Evolutionary conservation across 768 basidiomycete genomes (phyloP).

Genomic region (Rubroboletus satanas): DNA sequence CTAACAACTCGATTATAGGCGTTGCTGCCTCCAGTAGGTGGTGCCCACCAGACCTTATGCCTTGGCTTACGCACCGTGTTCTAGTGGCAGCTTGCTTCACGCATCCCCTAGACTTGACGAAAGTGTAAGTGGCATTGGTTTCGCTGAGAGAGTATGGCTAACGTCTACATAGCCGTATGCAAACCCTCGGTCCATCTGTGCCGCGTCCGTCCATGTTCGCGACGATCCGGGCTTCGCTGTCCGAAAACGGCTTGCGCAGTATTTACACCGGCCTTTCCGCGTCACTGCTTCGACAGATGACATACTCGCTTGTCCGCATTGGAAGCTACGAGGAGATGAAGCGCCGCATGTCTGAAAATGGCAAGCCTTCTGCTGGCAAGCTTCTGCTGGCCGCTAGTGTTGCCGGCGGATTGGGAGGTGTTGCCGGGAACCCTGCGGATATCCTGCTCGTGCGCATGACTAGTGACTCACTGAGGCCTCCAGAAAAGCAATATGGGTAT

Average conservation of each 20-base stretch:
- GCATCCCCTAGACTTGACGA: constrained; percentile 81
- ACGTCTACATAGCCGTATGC: constrained; percentile 61
- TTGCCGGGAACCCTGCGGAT: constrained; percentile 81
- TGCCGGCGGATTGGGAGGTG: constrained; percentile 77
- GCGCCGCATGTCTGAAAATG: constrained; percentile 44
- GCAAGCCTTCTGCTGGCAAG: constrained; percentile 49
- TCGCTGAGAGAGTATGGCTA: not conserved
- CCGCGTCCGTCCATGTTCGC: constrained; percentile 61
- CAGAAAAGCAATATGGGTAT: constrained; percentile 73
- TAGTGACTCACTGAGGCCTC: constrained; percentile 73
- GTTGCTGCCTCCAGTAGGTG: constrained; percentile 60
- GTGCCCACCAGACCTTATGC: not conserved
- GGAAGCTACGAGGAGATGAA: constrained; percentile 82
- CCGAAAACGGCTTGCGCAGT: constrained; percentile 65
- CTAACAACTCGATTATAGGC: constrained; percentile 36
- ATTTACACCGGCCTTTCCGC: constrained; percentile 81
- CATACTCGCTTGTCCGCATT: constrained; percentile 82
- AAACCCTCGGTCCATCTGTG: constrained; percentile 55
- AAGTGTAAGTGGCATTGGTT: constrained; percentile 54
- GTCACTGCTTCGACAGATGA: constrained; percentile 85
- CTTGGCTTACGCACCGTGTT: constrained; percentile 7
- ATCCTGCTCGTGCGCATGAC: constrained; percentile 84
- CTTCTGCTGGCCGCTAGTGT: constrained; percentile 63
- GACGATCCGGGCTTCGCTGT: constrained; percentile 61
- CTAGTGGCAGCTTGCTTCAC: constrained; percentile 78